Percentiles rank a stretch among this genome's conserved stretches.
These are phyloP conservation scores for Ceratobasidium sp. DNA, from an alignment of 1,284 basidiomycete species.

Conservation along the genomic window DNA sequence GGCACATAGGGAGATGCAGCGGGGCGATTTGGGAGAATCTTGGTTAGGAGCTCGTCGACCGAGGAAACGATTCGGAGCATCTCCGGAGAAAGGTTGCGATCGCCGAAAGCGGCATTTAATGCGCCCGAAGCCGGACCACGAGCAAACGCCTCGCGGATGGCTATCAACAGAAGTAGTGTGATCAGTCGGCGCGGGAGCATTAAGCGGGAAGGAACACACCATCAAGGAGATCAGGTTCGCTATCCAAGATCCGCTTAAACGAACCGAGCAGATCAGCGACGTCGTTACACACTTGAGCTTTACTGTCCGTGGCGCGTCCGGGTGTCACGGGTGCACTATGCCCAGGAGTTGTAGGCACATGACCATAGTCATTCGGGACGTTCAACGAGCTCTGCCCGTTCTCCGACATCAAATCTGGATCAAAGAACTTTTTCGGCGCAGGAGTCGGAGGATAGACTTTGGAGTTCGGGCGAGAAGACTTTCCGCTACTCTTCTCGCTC, in stretches of 20 bases:
- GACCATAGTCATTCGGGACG: not conserved
- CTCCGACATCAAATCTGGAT: constrained; percentile 16
- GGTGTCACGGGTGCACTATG: not conserved
- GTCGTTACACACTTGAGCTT: constrained; percentile 32
- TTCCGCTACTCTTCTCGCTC: constrained; percentile 2
- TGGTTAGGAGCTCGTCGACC: constrained; percentile 33
- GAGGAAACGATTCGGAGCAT: constrained; percentile 41
- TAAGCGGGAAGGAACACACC: constrained; percentile 2
- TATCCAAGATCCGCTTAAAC: constrained; percentile 34
- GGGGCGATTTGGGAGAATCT: constrained; percentile 33
- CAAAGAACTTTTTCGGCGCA: constrained; percentile 38
- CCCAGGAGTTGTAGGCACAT: constrained; percentile 15
- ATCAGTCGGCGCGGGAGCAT: not conserved
- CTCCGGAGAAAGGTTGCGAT: constrained; percentile 32
- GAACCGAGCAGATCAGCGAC: constrained; percentile 39
- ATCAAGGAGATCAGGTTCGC: constrained; percentile 37
- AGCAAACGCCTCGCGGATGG: constrained; percentile 29
- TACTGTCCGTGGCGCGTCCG: not conserved
- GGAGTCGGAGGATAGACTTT: constrained; percentile 38
- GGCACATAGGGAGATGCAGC: constrained; percentile 14
- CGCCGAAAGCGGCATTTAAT: constrained; percentile 15
- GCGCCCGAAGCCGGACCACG: constrained; percentile 16
- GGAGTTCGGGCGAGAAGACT: constrained; percentile 34
- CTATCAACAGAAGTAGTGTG: constrained; percentile 5
- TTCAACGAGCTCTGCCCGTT: constrained; percentile 20